Base-by-base conservation (phyloP, 108 stramenopile genomes). In the Ochromonas danica region DNA sequence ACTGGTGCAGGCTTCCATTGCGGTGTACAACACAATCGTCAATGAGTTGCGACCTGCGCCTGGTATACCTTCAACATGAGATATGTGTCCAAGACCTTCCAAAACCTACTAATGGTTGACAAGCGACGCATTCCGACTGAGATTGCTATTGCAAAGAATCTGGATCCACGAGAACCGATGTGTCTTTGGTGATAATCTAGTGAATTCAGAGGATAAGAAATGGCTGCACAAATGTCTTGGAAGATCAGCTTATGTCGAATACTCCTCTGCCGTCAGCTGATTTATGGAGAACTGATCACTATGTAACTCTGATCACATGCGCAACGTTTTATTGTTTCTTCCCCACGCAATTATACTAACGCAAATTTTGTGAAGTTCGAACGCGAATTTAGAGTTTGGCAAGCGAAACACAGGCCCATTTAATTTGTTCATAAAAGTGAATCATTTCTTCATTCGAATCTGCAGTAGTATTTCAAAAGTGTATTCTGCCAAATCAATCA, bases 11-110 rank as follows among this genome's bases (percentile, higher is more conserved):
- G 82, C 86, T 27, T 86, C 88, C 25, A 79, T 89, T 3, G 77
- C 41, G 35, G 80, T 89, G 70, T 89, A 82, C 78, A 75, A 82
- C 67, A 83, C 82, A 31, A 87, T 87, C 42, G 45, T 81, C 17
- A 57, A 78, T 0, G 84, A 87, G 0, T 51, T 89, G 60, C 77
- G 84, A 30, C 89, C 89, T 1, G 88, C 89, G 31, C 89, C 89
- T 30, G 82, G 39, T 89, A 89, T 72, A 81, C 85, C 31, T 89
- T 88, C 83, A 89, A 88, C 75, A 71, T 89, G 40, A 77, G 89
- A 3, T 87, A 89, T 61, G 33, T 89, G n/a, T 83, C 86, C 36
- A 85, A 87, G 71, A 88, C 88, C 10, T 84, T 84, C 81, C 82
- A 83, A 81, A 87, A 87, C 22, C 40, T 89, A 39, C 45, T 87